These are phyloP conservation scores for Globisporangium paroecandrum DNA, from an alignment of 352 stramenopile species.

Conservation along the genomic window DNA sequence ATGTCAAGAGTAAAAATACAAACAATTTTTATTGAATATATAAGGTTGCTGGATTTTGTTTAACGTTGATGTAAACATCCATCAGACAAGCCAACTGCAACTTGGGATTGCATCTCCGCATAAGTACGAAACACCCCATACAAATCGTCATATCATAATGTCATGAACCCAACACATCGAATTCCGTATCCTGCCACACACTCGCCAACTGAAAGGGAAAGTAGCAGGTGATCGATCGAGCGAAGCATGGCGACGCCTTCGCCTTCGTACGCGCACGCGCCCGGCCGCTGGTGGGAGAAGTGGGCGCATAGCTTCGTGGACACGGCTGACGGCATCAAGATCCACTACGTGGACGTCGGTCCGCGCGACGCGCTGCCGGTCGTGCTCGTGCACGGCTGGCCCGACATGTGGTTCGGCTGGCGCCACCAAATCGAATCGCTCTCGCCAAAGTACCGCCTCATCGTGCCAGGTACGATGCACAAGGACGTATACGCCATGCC, in stretches of 20 bases:
- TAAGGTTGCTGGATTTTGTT: not conserved
- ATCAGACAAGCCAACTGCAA: slow-evolving; percentile 1
- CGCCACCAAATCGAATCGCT: slow-evolving; percentile 61
- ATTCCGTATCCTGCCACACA: not conserved
- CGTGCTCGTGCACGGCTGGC: slow-evolving; percentile 72
- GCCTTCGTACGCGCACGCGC: slow-evolving; percentile 15
- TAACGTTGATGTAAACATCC: slow-evolving; percentile 3
- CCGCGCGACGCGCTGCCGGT: slow-evolving; percentile 43
- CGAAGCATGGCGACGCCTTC: slow-evolving; percentile 1
- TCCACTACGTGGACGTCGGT: slow-evolving; percentile 65
- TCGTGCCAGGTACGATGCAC: slow-evolving; percentile 33
- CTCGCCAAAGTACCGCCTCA: slow-evolving; percentile 42
- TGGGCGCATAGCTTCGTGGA: slow-evolving; percentile 35
- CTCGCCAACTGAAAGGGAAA: not conserved
- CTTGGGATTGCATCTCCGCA: not conserved
- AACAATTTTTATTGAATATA: too few species aligned
- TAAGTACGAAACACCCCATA: not conserved
- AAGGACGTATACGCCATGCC: not conserved
- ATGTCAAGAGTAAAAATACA: too few species aligned
- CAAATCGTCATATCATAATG: not conserved
- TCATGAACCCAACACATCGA: not conserved
- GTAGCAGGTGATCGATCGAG: not conserved
- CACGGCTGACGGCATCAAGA: slow-evolving; percentile 26
- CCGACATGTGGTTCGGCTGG: slow-evolving; percentile 76
- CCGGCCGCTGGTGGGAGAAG: slow-evolving; percentile 22